A percentile compares a stretch with the other conserved stretches of the same genome.
Evolutionary conservation across 371 early-diverging fungal species (phyloP).

Genomic region (Parasitella parasitica): DNA sequence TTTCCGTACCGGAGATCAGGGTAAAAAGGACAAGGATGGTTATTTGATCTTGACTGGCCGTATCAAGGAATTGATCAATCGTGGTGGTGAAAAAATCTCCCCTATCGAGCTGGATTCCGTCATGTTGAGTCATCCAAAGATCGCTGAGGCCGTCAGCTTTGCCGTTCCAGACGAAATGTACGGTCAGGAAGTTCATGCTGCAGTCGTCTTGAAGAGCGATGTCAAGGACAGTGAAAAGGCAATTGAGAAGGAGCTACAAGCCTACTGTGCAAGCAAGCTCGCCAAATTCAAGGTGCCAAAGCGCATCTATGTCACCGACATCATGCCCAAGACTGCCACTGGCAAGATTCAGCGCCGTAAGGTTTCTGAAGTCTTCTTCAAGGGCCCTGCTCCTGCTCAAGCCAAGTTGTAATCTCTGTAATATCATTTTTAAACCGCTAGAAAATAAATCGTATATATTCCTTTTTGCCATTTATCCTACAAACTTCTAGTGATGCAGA

Average conservation of each 20-base stretch:
- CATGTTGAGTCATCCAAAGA: constrained; percentile 66
- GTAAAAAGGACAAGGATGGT: constrained; percentile 70
- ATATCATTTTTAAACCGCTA: neutral
- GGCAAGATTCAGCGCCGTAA: constrained; percentile 69
- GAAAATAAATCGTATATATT: neutral
- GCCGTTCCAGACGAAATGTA: constrained; percentile 74
- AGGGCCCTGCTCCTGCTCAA: constrained; percentile 29
- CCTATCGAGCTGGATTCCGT: constrained; percentile 83
- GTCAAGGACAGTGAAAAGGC: constrained; percentile 28
- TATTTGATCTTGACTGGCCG: constrained; percentile 76
- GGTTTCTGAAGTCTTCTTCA: constrained; percentile 52
- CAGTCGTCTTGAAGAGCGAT: constrained; percentile 56
- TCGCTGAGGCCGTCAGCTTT: constrained; percentile 81
- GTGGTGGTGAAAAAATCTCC: constrained; percentile 82
- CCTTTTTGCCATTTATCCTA: neutral
- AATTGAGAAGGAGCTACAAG: constrained; percentile 45
- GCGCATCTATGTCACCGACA: constrained; percentile 66
- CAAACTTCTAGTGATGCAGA: neutral
- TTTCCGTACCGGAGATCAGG: constrained; percentile 86
- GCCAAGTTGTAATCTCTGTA: constrained; percentile 40
- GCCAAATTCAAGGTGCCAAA: constrained; percentile 82
- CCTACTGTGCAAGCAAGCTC: constrained; percentile 53
- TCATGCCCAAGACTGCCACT: constrained; percentile 77
- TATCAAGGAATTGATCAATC: constrained; percentile 81
- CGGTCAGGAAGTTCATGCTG: constrained; percentile 82